phyloP scores from a whole-genome alignment of 768 basidiomycete species.

The Kwoniella pini region DNA sequence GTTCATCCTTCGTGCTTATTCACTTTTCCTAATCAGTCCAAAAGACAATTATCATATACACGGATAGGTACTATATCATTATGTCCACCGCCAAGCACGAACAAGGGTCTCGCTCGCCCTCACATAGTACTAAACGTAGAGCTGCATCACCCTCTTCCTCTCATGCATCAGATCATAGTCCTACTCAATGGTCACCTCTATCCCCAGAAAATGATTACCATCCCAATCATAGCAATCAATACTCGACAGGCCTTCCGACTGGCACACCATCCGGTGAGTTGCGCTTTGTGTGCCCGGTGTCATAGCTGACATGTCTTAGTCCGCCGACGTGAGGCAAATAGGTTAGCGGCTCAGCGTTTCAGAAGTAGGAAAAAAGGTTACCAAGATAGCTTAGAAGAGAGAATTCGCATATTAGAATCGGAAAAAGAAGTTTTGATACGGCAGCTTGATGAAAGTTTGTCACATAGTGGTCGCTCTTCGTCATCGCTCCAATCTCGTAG shows the following conservation, averaged over 20 bases:
- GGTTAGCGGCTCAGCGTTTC: constrained; percentile 52
- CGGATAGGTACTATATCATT: too few relatives aligned
- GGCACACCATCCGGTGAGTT: neutral
- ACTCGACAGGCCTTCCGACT: too few relatives aligned
- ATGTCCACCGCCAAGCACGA: too few relatives aligned
- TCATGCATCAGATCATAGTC: neutral
- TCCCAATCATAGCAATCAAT: neutral
- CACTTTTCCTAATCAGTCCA: neutral
- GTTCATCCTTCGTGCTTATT: neutral
- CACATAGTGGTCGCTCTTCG: neutral
- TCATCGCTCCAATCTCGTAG: constrained; percentile 12
- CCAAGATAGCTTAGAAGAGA: constrained; percentile 48
- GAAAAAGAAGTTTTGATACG: constrained; percentile 37
- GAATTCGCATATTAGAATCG: constrained; percentile 41
- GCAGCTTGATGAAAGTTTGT: constrained; percentile 23
- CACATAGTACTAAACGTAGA: neutral
- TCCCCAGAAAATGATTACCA: neutral
- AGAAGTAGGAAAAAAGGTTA: constrained; percentile 53
- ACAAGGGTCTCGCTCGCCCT: neutral
- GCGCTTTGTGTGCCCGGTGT: too few relatives aligned
- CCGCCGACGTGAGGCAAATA: constrained; percentile 49
- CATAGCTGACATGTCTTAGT: constrained; percentile 19
- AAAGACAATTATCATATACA: too few relatives aligned
- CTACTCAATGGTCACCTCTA: neutral
- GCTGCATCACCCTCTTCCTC: constrained; percentile 1